These are phyloP conservation scores for Quercus glauca DNA, from an alignment of 306 rosid species.

Conservation along the genomic window DNA sequence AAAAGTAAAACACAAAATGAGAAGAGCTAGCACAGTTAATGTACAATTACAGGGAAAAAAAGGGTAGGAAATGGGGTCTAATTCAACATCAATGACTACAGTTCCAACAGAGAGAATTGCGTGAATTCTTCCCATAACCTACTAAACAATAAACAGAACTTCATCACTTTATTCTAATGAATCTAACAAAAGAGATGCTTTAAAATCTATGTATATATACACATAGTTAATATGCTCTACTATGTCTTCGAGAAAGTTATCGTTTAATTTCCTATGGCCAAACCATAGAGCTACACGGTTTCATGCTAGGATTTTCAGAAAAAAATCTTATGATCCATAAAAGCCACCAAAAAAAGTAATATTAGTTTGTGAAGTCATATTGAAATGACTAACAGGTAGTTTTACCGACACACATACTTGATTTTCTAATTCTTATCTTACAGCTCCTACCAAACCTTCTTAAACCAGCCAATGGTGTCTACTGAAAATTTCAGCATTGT, in stretches of 20 bases:
- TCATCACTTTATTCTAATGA: constrained; percentile 1
- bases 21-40: neutral
- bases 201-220: neutral
- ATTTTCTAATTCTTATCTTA: neutral
- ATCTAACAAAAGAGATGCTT: neutral
- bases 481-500: neutral
- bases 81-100: constrained; percentile 83
- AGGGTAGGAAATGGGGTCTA: constrained; percentile 32
- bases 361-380: neutral
- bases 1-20: neutral
- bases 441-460: neutral
- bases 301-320: no score
- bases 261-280: no score
- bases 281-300: no score
- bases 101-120: constrained; percentile 86
- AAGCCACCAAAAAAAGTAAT: neutral
- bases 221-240: neutral
- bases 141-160: constrained; percentile 36
- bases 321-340: no score
- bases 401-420: no score
- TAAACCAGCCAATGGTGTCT: neutral
- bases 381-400: neutral
- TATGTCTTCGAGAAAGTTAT: no score
- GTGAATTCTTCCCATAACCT: constrained; percentile 90
- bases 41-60: neutral